Evolutionary conservation across 1,284 basidiomycete genomes (phyloP), one percentile per base, ranked within the genome.

Genomic region (Heliocybe sulcata): DNA sequence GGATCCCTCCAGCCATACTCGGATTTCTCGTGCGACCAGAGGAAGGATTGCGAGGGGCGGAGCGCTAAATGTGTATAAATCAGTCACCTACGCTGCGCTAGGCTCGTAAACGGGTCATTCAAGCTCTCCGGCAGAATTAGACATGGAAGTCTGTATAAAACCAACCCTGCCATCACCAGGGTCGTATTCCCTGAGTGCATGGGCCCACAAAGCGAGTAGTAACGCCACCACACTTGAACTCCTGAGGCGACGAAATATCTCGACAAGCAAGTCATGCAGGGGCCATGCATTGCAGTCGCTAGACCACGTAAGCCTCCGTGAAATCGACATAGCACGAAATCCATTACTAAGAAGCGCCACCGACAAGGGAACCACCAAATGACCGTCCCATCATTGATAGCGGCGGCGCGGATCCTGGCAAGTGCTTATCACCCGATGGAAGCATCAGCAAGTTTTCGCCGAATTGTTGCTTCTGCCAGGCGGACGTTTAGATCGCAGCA

Each of bases 41-140:
- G 90, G 81, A 54, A 96, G 76, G 53, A 93, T 76, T 1, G 85
- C 80, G n/a, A 95, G 71, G 0, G 93, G 93, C 4, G 93, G 92
- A 1, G 88, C 86, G 67, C 86, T n/a, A n/a, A n/a, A n/a, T 89
- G 59, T 22, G 16, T 2, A 31, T 35, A 33, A 52, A 16, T 42
- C 19, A 42, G 38, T 42, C 16, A 42, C n/a, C 38, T 20, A 42
- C 16, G 19, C 38, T 42, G 3, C 16, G 12, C 29, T 31, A n/a
- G n/a, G n/a, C n/a, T n/a, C n/a, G n/a, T n/a, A n/a, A n/a, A n/a
- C n/a, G n/a, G n/a, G n/a, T n/a, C n/a, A n/a, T n/a, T n/a, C n/a
- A n/a, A n/a, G n/a, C n/a, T n/a, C n/a, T n/a, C n/a, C n/a, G n/a
- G n/a, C n/a, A n/a, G n/a, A n/a, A n/a, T n/a, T n/a, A n/a, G n/a